Conservation (phyloP, 176 grass and related monocot genomes). For the Chrysopogon serrulatus region DNA sequence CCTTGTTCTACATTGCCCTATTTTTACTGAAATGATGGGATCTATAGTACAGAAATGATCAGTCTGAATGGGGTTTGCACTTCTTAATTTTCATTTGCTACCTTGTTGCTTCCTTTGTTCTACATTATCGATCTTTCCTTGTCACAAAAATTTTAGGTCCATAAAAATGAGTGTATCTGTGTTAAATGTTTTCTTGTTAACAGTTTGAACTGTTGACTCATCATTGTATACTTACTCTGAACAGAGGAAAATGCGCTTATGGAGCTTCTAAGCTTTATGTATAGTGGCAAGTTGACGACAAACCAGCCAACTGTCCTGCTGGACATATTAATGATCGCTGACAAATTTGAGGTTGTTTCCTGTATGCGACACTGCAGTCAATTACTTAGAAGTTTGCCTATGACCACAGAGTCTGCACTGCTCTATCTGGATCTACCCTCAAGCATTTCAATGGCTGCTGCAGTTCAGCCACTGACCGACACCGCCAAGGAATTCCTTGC, state of each 20-base stretch:
- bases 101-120: neutral
- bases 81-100: neutral
- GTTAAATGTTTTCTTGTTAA: neutral
- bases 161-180: neutral
- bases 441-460: slow-evolving; percentile 72
- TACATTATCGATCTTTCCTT: slow-evolving; percentile 1
- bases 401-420: slow-evolving; percentile 94
- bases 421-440: slow-evolving; percentile 90
- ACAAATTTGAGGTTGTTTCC: slow-evolving; percentile 95
- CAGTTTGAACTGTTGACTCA: slow-evolving; percentile 4
- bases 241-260: slow-evolving; percentile 90
- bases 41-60: neutral
- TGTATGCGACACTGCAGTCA: slow-evolving; percentile 97
- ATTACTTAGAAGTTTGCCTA: slow-evolving; percentile 76
- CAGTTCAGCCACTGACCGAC: slow-evolving; percentile 87
- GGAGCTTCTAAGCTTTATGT: slow-evolving; percentile 85
- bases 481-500: slow-evolving; percentile 92
- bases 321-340: slow-evolving; percentile 86
- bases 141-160: neutral
- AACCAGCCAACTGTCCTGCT: slow-evolving; percentile 57
- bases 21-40: neutral
- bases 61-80: neutral
- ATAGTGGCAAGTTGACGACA: too few species aligned
- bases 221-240: slow-evolving; percentile 25
- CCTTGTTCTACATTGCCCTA: neutral